These are phyloP conservation scores for Brassica rapa DNA, from an alignment of 345 rosid genomes.

Conservation along the genomic window DNA sequence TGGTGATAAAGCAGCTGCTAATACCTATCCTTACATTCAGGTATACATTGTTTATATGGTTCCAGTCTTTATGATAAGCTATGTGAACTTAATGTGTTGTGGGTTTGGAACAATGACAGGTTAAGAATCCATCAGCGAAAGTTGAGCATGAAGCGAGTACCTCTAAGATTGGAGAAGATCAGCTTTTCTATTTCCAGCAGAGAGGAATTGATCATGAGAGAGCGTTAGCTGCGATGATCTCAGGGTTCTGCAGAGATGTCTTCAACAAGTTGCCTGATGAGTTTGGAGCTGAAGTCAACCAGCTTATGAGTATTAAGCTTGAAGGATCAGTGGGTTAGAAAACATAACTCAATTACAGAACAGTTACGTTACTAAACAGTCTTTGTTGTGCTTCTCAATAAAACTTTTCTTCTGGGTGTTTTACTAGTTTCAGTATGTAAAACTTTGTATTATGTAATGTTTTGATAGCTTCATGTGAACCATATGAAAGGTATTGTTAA, in stretches of 20 bases:
- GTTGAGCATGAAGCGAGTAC: conserved; percentile 98
- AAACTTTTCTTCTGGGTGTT: neutral
- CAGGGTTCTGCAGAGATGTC: conserved; percentile 92
- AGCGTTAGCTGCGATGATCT: conserved; percentile 97
- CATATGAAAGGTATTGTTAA: conserved; percentile 23
- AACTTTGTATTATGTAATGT: conserved; percentile 8
- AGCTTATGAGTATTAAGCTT: conserved; percentile 92
- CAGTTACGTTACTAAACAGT: neutral
- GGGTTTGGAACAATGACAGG: conserved; percentile 45
- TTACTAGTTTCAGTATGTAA: conserved; percentile 19
- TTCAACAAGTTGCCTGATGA: conserved; percentile 96
- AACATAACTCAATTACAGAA: conserved; percentile 11
- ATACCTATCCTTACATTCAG: conserved; percentile 99
- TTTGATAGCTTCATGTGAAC: conserved; percentile 24
- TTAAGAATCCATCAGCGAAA: conserved; percentile 82
- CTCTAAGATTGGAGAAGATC: conserved; percentile 93
- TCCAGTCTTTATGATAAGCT: neutral
- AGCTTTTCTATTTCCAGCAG: conserved; percentile 96
- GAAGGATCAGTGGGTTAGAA: conserved; percentile 90
- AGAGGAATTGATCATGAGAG: conserved; percentile 92
- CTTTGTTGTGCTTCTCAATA: conserved; percentile 7
- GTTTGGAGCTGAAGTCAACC: conserved; percentile 88
- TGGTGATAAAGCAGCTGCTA: conserved; percentile 90
- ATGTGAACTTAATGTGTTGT: neutral
- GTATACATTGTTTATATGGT: conserved; percentile 22